Base-by-base conservation (phyloP, 2,329 filamentous ascomycete species). In the Trichoderma simmonsii region DNA sequence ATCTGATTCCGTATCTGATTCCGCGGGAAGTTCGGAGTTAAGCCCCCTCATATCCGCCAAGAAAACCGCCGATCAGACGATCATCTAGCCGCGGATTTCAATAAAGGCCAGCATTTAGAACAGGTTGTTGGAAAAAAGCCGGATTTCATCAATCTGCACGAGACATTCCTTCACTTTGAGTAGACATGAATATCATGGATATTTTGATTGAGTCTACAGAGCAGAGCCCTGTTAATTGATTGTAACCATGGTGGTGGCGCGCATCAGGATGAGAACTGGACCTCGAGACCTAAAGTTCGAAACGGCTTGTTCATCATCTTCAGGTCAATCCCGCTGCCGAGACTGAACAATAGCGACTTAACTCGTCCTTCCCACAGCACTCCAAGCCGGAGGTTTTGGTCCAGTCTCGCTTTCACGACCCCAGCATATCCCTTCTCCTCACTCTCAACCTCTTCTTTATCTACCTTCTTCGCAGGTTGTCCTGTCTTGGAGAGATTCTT, bases 341-440 rank as follows among this genome's bases (percentile, higher is more conserved):
- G 86, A 77, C 94, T 97, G 80, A 98, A 97, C 71, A 99, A 86
- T 72, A 99, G 84, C 75, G 97, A 95, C 84, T 98, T 97, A 73
- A 97, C 89, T 70, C 94, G 88, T 2, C 95, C 95, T 80, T 98
- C 95, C 95, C 96, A 99, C 26, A 98, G 83, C 65, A 98, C 81
- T 1, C 94, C 93, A 69, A 98, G 89, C 75, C 91, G 91, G 83
- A 94, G 91, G 75, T 95, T 92, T 83, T 98, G 95, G 79, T 98
- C 94, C 67, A 98, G 86, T 64, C 93, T 89, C 59, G 95, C 92
- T 82, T 98, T 99, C 75, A 99, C 83, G 36, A 98, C 95, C 7
- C 95, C 95, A 36, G 93, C 90, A 72, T 93, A 92, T 74, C 92
- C 90, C 28, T 93, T 89, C 54, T 88, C 86, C 51, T 85, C 79